Conservation (phyloP, 495 filamentous ascomycete genomes). For the Corynascus novoguineensis region DNA sequence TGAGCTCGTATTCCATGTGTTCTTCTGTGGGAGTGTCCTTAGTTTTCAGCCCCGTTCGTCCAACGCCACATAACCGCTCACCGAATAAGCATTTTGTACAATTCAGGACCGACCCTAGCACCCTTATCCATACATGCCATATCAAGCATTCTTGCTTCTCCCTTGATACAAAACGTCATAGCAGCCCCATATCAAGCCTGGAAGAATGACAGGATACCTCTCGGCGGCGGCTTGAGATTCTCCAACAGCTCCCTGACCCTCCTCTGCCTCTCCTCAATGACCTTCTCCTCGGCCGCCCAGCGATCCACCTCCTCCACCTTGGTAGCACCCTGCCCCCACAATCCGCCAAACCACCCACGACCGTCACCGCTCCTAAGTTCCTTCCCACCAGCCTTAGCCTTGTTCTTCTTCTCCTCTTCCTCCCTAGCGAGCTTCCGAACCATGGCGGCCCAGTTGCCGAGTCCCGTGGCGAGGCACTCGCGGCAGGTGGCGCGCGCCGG, state of each 20-base stretch:
- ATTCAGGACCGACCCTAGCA: background rate
- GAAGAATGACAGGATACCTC: constrained; percentile 36
- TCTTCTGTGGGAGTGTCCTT: background rate
- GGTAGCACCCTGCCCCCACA: constrained; percentile 39
- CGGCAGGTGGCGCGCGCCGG: constrained; percentile 51
- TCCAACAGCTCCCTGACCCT: constrained; percentile 41
- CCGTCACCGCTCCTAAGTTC: constrained; percentile 1
- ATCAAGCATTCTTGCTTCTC: too few relatives aligned
- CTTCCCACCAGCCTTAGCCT: background rate
- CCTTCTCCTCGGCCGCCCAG: constrained; percentile 50
- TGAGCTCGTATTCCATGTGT: background rate
- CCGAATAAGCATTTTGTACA: background rate
- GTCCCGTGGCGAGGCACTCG: constrained; percentile 64
- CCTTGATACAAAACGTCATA: background rate
- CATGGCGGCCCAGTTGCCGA: constrained; percentile 76
- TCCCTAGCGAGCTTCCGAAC: constrained; percentile 53
- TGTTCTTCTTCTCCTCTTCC: constrained; percentile 37
- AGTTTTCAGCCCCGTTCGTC: background rate
- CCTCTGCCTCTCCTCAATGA: constrained; percentile 45
- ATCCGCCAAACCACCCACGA: constrained; percentile 37
- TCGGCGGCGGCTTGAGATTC: constrained; percentile 38
- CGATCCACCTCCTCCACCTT: constrained; percentile 27
- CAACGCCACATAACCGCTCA: background rate
- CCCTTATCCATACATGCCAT: background rate
- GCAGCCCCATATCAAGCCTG: constrained; percentile 35